A percentile compares a stretch with the other conserved stretches of the same genome.
These are phyloP conservation scores for Gentiana dahurica DNA, from an alignment of 257 asterid species.

Conservation along the genomic window DNA sequence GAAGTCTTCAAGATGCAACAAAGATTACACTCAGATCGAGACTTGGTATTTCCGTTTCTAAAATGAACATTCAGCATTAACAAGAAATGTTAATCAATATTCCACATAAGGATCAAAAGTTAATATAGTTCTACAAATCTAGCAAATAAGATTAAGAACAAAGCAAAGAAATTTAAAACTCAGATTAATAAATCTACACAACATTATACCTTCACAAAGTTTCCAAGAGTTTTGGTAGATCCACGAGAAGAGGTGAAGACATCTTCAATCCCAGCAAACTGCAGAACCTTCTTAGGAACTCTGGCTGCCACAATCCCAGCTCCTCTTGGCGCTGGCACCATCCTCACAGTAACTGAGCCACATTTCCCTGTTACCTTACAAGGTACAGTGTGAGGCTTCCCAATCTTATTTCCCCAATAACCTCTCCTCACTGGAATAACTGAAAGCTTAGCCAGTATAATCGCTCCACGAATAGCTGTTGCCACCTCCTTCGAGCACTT, in stretches of 20 bases:
- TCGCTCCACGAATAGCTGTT: constrained; percentile 77
- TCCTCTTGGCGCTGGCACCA: constrained; percentile 93
- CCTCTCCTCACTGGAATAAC: constrained; percentile 89
- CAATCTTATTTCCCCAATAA: constrained; percentile 89
- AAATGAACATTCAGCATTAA: too few species aligned
- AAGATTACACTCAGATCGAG: too few species aligned
- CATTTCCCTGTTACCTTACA: constrained; percentile 93
- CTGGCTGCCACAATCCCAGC: constrained; percentile 91
- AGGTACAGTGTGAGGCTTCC: constrained; percentile 82
- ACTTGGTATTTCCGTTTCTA: too few species aligned
- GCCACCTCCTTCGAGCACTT: constrained; percentile 93
- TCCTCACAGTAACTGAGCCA: constrained; percentile 79
- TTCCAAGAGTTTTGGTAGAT: constrained; percentile 85
- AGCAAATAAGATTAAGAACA: too few species aligned
- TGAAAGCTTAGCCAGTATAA: constrained; percentile 67
- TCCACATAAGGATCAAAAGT: too few species aligned
- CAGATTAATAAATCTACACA: too few species aligned
- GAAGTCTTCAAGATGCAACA: too few species aligned
- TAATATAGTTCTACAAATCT: too few species aligned
- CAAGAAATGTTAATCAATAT: too few species aligned
- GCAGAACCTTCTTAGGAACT: constrained; percentile 82
- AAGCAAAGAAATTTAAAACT: too few species aligned
- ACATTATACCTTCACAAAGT: constrained; percentile 62
- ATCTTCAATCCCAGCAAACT: constrained; percentile 87
- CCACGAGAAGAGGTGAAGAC: constrained; percentile 85